Conservation (phyloP, 306 rosid genomes). For the Medicago ruthenica region DNA sequence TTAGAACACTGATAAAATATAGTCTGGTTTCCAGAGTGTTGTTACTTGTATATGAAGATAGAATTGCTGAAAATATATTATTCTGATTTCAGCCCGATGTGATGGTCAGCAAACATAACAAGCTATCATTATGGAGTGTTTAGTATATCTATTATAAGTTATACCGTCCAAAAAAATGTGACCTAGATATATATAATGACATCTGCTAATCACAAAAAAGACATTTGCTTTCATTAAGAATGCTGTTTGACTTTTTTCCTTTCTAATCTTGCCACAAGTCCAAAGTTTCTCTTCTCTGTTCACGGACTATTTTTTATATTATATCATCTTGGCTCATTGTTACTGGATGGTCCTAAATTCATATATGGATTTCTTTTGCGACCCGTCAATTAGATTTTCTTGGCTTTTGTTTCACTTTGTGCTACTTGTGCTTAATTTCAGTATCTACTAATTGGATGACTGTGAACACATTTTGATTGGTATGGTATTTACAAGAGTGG, state of each 20-base stretch:
- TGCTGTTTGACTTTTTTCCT: neutral
- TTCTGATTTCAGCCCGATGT: neutral
- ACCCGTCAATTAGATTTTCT: neutral
- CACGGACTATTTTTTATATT: neutral
- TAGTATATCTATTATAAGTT: constrained; percentile 6
- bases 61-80: neutral
- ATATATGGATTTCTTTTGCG: neutral
- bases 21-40: constrained; percentile 5
- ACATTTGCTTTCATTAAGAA: constrained; percentile 13
- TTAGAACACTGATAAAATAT: neutral
- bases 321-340: constrained; percentile 16
- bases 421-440: constrained; percentile 29
- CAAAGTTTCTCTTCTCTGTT: constrained; percentile 2
- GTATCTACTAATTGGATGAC: constrained; percentile 18
- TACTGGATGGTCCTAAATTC: neutral
- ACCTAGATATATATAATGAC: constrained; percentile 1
- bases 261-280: constrained; percentile 8
- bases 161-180: neutral
- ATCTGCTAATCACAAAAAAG: neutral
- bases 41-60: neutral
- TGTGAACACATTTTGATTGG: constrained; percentile 27
- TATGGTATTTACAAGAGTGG: constrained; percentile 12
- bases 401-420: constrained; percentile 26
- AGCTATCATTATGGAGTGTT: constrained; percentile 13
- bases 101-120: neutral